Percentiles rank a stretch among this genome's conserved stretches.
These are phyloP conservation scores for Dioscorea zingiberensis DNA, from an alignment of 106 monocot genomes.

Conservation along the genomic window DNA sequence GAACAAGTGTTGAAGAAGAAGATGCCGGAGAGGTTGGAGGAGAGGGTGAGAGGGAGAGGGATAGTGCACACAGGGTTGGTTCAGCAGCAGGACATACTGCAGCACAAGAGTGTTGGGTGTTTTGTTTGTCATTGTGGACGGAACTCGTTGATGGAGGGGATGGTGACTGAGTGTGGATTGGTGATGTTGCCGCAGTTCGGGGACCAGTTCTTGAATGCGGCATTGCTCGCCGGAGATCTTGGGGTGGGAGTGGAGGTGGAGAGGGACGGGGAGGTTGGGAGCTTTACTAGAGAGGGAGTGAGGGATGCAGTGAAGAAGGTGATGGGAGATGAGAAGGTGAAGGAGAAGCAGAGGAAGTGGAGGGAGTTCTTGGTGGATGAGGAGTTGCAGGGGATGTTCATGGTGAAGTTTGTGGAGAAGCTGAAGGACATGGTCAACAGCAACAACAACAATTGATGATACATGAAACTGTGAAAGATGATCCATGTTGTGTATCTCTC, in stretches of 20 bases:
- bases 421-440: too few relatives aligned
- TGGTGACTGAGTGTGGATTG: conserved; percentile 25
- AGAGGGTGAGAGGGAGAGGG: conserved; percentile 30
- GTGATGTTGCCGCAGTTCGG: conserved; percentile 45
- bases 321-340: conserved; percentile 8
- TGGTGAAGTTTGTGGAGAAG: too few relatives aligned
- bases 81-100: conserved; percentile 48
- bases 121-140: conserved; percentile 47
- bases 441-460: too few relatives aligned
- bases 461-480: too few relatives aligned
- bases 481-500: too few relatives aligned
- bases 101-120: conserved; percentile 41
- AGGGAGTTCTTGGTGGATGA: conserved; percentile 20
- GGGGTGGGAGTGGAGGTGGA: conserved; percentile 38
- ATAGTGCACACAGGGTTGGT: conserved; percentile 40
- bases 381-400: background rate
- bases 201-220: conserved; percentile 46
- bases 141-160: conserved; percentile 49
- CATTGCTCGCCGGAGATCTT: conserved; percentile 31
- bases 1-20: background rate
- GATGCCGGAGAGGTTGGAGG: conserved; percentile 26
- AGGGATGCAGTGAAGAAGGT: conserved; percentile 20
- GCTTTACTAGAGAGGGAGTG: conserved; percentile 28
- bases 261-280: conserved; percentile 21
- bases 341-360: conserved; percentile 7